Conservation (phyloP, 345 rosid genomes). For the Lepidium aucheri region DNA sequence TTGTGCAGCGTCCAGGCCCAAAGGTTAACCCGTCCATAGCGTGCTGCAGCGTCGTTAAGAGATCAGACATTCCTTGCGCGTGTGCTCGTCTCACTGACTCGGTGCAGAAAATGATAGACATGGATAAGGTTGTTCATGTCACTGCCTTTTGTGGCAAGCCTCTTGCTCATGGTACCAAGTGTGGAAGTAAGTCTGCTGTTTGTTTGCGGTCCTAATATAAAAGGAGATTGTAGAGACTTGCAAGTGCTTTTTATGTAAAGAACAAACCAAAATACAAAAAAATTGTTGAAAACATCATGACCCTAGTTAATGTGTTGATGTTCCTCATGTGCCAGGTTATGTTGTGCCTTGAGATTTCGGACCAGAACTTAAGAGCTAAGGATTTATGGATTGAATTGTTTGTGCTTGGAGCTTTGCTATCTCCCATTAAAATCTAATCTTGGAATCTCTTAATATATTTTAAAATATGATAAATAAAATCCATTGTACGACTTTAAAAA, state of each 20-base stretch:
- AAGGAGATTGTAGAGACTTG: too few relatives aligned
- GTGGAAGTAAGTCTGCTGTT: conserved; percentile 31
- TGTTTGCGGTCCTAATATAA: too few relatives aligned
- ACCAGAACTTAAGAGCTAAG: neutral
- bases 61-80: conserved; percentile 22
- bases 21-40: conserved; percentile 24
- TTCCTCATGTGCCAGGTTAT: conserved; percentile 11
- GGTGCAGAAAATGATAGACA: conserved; percentile 24
- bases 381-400: neutral
- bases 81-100: conserved; percentile 19
- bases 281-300: too few relatives aligned
- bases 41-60: conserved; percentile 22
- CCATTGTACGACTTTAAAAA: too few relatives aligned
- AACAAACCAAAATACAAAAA: too few relatives aligned
- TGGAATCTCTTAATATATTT: neutral
- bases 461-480: conserved; percentile 2
- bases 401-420: neutral
- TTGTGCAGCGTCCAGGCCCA: conserved; percentile 28
- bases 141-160: conserved; percentile 32
- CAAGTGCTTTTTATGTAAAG: too few relatives aligned
- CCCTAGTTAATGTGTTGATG: conserved; percentile 6
- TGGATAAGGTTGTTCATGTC: conserved; percentile 28
- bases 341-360: conserved; percentile 17
- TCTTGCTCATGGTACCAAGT: conserved; percentile 26
- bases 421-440: neutral